Evolutionary conservation across 371 early-diverging fungal species (phyloP), one percentile per base, ranked within the genome.

Genomic region (Blakeslea trispora): DNA sequence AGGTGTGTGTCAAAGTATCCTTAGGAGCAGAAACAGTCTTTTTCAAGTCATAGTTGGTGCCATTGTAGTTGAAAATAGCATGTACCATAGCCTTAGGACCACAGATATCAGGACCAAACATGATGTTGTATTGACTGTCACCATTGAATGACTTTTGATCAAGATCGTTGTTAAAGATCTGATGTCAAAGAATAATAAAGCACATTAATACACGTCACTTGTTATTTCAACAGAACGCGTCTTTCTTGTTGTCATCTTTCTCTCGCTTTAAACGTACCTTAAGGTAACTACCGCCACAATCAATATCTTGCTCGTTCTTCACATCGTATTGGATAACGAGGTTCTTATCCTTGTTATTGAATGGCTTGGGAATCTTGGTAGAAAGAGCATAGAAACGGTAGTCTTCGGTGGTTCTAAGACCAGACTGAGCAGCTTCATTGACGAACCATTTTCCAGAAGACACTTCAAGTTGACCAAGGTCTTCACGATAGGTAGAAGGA

Each of bases 281-380:
- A 57, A 95, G 57, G 79, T 98, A 98, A 50, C 97, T 95, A 52
- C 99, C 99, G 63, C 97, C 97, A 82, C 99, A 98, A 61, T 94
- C 94, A 57, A 96, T 87, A 48, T 79, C 80, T 64, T 93, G 87
- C 66, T 97, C 96, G 53, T 95, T 88, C 84, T 97, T 97, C 65
- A 96, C 95, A 69, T 95, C 94, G 71, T 92, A 95, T 79, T 97
- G 97, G 55, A 95, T 77, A 34, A 98, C 92, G 49, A 95, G 73
- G 62, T 89, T 79, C 68, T 90, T 91, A 68, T 71, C 87, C 65
- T 84, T 81, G 80, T 87, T 90, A 71, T 81, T 81, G 69, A 91
- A 89, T 47, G 83, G 77, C 56, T 85, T 77, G 57, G 92, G 69
- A 19, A 54, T 13, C 59, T 87, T 82, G 23, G 93, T 82, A 11